Conservation (phyloP, 345 rosid species). For the Eucalyptus urophylla region DNA sequence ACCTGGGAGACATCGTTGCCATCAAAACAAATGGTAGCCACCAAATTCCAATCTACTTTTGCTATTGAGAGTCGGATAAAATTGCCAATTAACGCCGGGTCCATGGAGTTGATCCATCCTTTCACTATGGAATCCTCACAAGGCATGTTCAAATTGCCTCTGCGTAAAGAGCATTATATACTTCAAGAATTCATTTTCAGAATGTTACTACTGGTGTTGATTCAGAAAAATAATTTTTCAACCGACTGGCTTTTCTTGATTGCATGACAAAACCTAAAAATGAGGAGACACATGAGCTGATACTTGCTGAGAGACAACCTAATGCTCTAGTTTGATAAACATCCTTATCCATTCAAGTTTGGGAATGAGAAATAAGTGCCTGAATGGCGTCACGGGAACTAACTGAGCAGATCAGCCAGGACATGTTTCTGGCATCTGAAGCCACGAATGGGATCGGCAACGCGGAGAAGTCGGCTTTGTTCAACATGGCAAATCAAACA, state of each 20-base stretch:
- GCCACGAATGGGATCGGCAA: conserved; percentile 32
- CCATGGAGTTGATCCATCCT: no score
- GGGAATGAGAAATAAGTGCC: background rate
- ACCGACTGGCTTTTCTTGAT: background rate
- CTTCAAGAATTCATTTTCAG: background rate
- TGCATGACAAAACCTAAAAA: background rate
- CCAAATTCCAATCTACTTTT: no score
- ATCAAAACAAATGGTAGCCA: no score
- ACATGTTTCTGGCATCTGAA: conserved; percentile 24
- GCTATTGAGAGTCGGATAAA: no score
- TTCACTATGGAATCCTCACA: no score
- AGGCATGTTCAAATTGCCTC: background rate
- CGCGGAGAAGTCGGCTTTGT: conserved; percentile 20
- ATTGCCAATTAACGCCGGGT: background rate
- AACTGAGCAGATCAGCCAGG: conserved; percentile 33
- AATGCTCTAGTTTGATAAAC: background rate
- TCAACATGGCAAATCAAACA: conserved; percentile 10
- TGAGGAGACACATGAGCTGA: background rate
- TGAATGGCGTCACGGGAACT: conserved; percentile 23
- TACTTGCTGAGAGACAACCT: background rate
- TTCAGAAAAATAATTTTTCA: background rate
- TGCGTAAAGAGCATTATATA: background rate
- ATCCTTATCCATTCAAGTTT: background rate
- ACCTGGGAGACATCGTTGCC: no score
- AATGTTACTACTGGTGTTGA: background rate